A percentile compares a stretch with the other conserved stretches of the same genome.
phyloP scores from a whole-genome alignment of 1,139 yeast genomes.

The Citeromyces hawaiiensis region DNA sequence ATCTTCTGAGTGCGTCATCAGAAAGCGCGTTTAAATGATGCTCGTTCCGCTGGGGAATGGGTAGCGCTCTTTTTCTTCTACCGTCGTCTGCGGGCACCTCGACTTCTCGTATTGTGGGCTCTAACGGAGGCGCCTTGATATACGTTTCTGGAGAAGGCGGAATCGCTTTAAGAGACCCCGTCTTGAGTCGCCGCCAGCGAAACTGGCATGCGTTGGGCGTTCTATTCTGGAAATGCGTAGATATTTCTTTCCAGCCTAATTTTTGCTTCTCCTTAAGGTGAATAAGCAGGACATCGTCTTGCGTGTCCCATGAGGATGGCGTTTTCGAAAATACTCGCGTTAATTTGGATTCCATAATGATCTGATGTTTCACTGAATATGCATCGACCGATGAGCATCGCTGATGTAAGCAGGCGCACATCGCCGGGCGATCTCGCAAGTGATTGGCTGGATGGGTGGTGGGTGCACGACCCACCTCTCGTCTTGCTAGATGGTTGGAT shows the following conservation, averaged over 20 bases:
- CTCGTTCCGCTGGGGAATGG: background rate
- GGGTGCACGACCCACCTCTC: background rate
- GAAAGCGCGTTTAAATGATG: background rate
- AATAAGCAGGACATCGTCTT: constrained; percentile 54
- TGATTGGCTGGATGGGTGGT: background rate
- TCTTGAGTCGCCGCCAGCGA: constrained; percentile 59
- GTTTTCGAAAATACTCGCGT: constrained; percentile 17
- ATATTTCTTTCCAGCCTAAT: constrained; percentile 74
- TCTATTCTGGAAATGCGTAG: constrained; percentile 52
- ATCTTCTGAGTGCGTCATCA: background rate
- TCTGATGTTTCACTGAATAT: background rate
- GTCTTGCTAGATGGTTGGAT: too few relatives aligned
- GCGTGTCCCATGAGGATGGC: constrained; percentile 71
- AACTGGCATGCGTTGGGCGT: constrained; percentile 81
- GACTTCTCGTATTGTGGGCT: background rate
- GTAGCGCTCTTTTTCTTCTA: background rate
- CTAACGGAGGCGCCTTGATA: background rate
- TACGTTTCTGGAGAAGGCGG: constrained; percentile 3
- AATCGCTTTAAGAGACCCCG: constrained; percentile 22
- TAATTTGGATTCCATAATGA: constrained; percentile 2
- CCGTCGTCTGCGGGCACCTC: background rate
- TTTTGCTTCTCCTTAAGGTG: constrained; percentile 61
- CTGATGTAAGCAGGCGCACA: background rate
- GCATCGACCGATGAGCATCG: background rate
- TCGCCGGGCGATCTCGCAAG: background rate